Evolutionary conservation across 2,329 filamentous ascomycete species (phyloP), one percentile per base, ranked within the genome.

Genomic region (Neonectria neomacrospora): DNA sequence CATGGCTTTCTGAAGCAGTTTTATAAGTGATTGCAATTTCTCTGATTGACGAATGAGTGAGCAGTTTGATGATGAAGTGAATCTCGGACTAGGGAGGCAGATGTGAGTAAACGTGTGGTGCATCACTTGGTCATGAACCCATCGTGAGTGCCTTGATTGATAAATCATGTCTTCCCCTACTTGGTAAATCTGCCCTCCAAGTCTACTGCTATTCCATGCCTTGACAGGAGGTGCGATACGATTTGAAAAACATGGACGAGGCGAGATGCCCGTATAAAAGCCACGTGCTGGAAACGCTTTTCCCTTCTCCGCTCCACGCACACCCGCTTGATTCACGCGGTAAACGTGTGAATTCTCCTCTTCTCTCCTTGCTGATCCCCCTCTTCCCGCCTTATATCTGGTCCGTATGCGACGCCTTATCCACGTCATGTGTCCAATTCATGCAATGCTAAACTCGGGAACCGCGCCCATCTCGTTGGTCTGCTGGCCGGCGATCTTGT

Each of bases 391-490:
- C 42, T 37, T n/a, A 22, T 39, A 14, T 37, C 20, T 2, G 44
- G 18, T 42, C 41, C 30, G 22, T 45, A 28, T 45, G 18, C 58
- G 39, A 41, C 34, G 41, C 44, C 44, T 47, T 53, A 61, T 57
- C 37, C 39, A 11, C n/a, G 26, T 18, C 28, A 50, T 54, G 48
- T 39, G 23, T 26, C 50, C 45, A 42, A n/a, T 56, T 71, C 65
- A 96, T 71, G 88, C 87, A 73, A 97, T 86, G 44, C 89, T 90
- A 74, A 97, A 87, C 66, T 92, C 89, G 11, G 91, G 82, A 70
- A 98, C 90, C 80, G 95, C 92, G 5, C 95, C 95, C 81, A 91
- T 93, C 80, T 97, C 93, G 63, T 91, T 90, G 76, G 88, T 90
- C 64, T 84, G 75, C 74, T 90, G 87, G 3, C 80, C 83, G 3